phyloP scores from a whole-genome alignment of 306 rosid genomes.

The Lotus japonicus region DNA sequence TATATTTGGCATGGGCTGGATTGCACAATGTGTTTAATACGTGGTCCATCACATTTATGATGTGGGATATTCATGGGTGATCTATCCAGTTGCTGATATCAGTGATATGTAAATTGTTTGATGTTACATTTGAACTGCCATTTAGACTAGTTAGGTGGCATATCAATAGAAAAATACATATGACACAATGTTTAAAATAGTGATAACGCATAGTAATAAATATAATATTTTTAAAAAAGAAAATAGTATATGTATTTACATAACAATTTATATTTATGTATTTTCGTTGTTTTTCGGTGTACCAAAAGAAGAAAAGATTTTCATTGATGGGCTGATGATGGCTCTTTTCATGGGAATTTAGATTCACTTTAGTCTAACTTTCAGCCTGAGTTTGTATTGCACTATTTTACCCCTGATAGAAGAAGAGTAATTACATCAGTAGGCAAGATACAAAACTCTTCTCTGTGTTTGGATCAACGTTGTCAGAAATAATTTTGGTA shows the following conservation, averaged over 20 bases:
- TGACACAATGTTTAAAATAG: too few species aligned
- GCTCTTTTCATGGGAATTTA: neutral
- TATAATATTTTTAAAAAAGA: too few species aligned
- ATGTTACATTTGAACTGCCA: neutral
- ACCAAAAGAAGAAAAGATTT: too few species aligned
- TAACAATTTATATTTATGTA: too few species aligned
- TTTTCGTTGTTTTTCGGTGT: too few species aligned
- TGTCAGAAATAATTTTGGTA: too few species aligned
- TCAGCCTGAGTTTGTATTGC: neutral
- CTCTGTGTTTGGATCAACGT: too few species aligned
- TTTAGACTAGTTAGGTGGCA: too few species aligned
- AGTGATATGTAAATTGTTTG: neutral
- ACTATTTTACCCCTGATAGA: neutral
- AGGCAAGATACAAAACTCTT: neutral
- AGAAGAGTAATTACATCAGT: neutral
- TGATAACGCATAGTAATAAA: too few species aligned
- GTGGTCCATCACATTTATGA: neutral
- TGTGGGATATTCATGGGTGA: neutral
- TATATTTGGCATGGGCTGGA: neutral
- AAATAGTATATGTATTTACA: too few species aligned
- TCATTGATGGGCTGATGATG: neutral
- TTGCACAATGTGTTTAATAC: neutral
- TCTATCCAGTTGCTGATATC: neutral
- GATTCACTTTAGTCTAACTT: neutral
- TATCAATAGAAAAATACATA: too few species aligned